Percentiles rank a stretch among this genome's conserved stretches.
Evolutionary conservation across 768 basidiomycete species (phyloP).

Genomic region (Strobilomyces echinocephalus): DNA sequence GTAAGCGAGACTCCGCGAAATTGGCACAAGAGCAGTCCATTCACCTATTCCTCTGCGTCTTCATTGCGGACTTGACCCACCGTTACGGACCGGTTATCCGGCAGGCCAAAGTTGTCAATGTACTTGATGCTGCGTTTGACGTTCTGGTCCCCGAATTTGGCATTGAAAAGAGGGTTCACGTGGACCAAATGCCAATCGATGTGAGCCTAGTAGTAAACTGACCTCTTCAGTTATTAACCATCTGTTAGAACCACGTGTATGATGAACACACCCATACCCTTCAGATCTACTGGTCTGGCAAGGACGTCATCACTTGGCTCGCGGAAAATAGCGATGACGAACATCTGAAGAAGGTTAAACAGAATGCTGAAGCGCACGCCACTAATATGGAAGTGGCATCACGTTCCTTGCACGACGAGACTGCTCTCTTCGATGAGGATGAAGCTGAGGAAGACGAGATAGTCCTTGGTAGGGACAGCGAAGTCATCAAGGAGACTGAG

Average conservation of each 20-base stretch:
- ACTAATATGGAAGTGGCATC: slow-evolving; percentile 88
- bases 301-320: slow-evolving; percentile 92
- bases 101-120: slow-evolving; percentile 90
- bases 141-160: slow-evolving; percentile 95
- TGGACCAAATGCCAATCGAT: slow-evolving; percentile 98
- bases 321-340: slow-evolving; percentile 96
- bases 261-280: slow-evolving; percentile 92
- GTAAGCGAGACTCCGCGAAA: slow-evolving; percentile 85
- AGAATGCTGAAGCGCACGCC: slow-evolving; percentile 87
- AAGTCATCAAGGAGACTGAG: slow-evolving; percentile 41
- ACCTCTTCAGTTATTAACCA: slow-evolving; percentile 15
- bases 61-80: slow-evolving; percentile 90
- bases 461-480: slow-evolving; percentile 58
- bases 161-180: slow-evolving; percentile 97
- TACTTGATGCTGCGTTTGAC: slow-evolving; percentile 97
- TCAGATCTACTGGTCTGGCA: slow-evolving; percentile 93
- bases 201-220: slow-evolving; percentile 40
- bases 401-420: slow-evolving; percentile 81
- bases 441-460: slow-evolving; percentile 79
- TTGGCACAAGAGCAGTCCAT: slow-evolving; percentile 96
- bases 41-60: slow-evolving; percentile 90
- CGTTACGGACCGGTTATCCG: slow-evolving; percentile 94
- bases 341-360: slow-evolving; percentile 90
- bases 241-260: slow-evolving; percentile 80
- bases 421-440: slow-evolving; percentile 84